These are phyloP conservation scores for Ophiostoma ips DNA, from an alignment of 2,329 filamentous ascomycete genomes.

Conservation along the genomic window DNA sequence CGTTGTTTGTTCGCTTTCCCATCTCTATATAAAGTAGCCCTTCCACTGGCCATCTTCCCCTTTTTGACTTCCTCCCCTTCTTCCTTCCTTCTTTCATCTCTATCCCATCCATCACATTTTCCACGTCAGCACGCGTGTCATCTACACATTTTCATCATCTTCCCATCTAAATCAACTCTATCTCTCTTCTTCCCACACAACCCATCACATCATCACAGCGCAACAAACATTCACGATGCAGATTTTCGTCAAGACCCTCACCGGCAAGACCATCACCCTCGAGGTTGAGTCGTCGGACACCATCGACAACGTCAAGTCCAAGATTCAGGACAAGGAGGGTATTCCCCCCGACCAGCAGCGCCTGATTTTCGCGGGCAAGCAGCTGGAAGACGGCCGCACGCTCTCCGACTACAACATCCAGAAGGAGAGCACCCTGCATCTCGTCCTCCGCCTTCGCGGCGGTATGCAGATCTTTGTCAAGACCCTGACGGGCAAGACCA, in stretches of 20 bases:
- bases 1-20: not conserved
- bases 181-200: constrained; percentile 1
- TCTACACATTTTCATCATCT: constrained; percentile 2
- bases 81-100: constrained; percentile 12
- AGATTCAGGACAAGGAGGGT: constrained; percentile 61
- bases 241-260: constrained; percentile 58
- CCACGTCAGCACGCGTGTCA: constrained; percentile 11
- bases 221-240: constrained; percentile 47
- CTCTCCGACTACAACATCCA: constrained; percentile 78
- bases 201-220: constrained; percentile 23
- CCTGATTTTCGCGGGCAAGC: constrained; percentile 58
- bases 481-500: constrained; percentile 86
- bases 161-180: constrained; percentile 2
- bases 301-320: constrained; percentile 56
- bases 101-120: constrained; percentile 12
- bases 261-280: constrained; percentile 55
- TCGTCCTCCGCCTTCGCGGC: constrained; percentile 58
- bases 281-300: constrained; percentile 56
- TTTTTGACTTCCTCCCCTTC: constrained; percentile 6
- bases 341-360: constrained; percentile 59
- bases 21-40: constrained; percentile 6
- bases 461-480: constrained; percentile 65
- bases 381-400: constrained; percentile 62
- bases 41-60: constrained; percentile 14
- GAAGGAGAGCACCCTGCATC: constrained; percentile 61